A percentile compares a stretch with the other conserved stretches of the same genome.
phyloP scores from a whole-genome alignment of 2,329 filamentous ascomycete genomes.

The Microcera coccophila region DNA sequence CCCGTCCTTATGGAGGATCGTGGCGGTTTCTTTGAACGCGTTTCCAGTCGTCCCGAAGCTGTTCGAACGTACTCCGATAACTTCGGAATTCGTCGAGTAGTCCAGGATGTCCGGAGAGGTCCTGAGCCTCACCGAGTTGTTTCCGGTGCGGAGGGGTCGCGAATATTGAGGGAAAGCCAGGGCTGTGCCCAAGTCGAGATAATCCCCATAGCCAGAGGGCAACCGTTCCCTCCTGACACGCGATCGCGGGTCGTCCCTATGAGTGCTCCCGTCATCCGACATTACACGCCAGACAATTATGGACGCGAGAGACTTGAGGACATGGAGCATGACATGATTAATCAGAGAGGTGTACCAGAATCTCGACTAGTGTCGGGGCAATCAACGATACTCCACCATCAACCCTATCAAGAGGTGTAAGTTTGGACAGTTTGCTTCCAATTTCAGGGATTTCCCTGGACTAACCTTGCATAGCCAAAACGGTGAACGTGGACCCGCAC shows the following conservation, averaged over 20 bases:
- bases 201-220: conserved; percentile 14
- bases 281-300: conserved; percentile 4
- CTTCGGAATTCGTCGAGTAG: conserved; percentile 13
- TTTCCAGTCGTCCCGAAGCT: conserved; percentile 18
- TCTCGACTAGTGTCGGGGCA: conserved; percentile 13
- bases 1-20: conserved; percentile 40
- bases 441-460: too few species aligned
- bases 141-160: conserved; percentile 20
- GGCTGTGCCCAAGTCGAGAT: conserved; percentile 17
- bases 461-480: conserved; percentile 9
- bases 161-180: conserved; percentile 15
- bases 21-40: conserved; percentile 36
- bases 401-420: conserved; percentile 25
- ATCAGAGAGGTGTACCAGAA: conserved; percentile 9
- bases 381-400: conserved; percentile 9
- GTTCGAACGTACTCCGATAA: conserved; percentile 10
- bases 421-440: conserved; percentile 4
- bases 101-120: conserved; percentile 9
- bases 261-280: conserved; percentile 9
- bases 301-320: conserved; percentile 6
- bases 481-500: conserved; percentile 8
- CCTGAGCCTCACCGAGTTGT: conserved; percentile 17
- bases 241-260: conserved; percentile 6
- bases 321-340: conserved; percentile 7
- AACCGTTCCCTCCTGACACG: conserved; percentile 7